Evolutionary conservation across 1,284 basidiomycete species (phyloP).

Genomic region (Apiotrichum brassicae): DNA sequence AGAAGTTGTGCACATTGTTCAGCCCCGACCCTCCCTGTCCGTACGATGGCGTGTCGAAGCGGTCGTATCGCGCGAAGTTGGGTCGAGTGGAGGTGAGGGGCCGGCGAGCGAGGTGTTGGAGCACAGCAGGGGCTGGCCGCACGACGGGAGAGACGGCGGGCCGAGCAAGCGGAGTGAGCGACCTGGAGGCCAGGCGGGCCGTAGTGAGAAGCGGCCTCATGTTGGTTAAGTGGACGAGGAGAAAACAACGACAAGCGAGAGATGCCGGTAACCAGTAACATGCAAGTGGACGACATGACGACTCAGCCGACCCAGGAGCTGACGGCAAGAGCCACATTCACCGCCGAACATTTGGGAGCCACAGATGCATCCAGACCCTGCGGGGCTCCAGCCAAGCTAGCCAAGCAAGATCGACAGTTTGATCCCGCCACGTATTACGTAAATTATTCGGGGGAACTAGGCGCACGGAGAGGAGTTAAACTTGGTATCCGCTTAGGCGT

Average conservation of each 20-base stretch:
- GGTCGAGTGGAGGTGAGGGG: neutral
- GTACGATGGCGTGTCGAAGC: slow-evolving; percentile 20
- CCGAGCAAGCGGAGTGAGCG: neutral
- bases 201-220: neutral
- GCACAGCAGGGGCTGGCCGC: neutral
- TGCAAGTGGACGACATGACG: no score
- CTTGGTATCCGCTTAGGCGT: no score
- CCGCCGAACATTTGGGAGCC: no score
- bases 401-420: no score
- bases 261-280: no score
- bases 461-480: no score
- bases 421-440: no score
- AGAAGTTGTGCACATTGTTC: slow-evolving; percentile 21
- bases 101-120: neutral
- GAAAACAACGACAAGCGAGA: neutral
- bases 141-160: neutral
- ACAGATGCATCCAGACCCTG: no score
- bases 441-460: no score
- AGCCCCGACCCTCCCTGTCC: slow-evolving; percentile 7
- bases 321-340: neutral
- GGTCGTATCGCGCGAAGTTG: slow-evolving; percentile 26
- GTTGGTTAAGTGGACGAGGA: neutral
- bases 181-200: neutral
- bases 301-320: no score
- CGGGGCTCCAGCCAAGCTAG: no score